A percentile compares a stretch with the other conserved stretches of the same genome.
These are phyloP conservation scores for Cercophora sp. DNA, from an alignment of 495 filamentous ascomycete genomes.

Conservation along the genomic window DNA sequence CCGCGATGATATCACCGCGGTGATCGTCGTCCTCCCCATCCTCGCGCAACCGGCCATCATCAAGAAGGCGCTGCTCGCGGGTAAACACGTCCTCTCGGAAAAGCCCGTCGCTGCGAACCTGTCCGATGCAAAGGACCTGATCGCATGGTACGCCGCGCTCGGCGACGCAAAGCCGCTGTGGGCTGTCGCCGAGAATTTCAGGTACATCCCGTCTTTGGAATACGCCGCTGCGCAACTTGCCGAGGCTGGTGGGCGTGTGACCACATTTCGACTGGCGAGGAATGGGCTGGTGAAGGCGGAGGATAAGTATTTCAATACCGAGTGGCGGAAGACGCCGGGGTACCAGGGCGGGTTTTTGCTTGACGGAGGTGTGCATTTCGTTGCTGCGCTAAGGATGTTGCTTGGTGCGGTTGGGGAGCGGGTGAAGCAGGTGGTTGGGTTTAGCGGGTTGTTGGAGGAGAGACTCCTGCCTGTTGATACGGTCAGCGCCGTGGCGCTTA, in stretches of 20 bases:
- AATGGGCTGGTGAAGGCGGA: constrained; percentile 47
- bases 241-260: constrained; percentile 61
- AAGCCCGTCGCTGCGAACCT: constrained; percentile 74
- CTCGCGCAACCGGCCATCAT: constrained; percentile 54
- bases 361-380: constrained; percentile 69
- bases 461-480: constrained; percentile 71
- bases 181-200: constrained; percentile 73
- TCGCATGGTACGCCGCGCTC: constrained; percentile 55
- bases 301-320: constrained; percentile 55
- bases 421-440: constrained; percentile 50
- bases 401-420: constrained; percentile 48
- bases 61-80: constrained; percentile 54
- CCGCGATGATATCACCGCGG: constrained; percentile 61
- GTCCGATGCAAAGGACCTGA: constrained; percentile 51
- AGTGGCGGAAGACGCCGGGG: constrained; percentile 61
- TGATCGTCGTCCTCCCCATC: constrained; percentile 69
- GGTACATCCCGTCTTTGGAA: constrained; percentile 56
- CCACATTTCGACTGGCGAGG: constrained; percentile 58
- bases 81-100: constrained; percentile 77
- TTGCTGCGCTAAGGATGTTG: constrained; percentile 61
- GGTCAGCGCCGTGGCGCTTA: constrained; percentile 57
- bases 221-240: constrained; percentile 53
- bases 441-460: constrained; percentile 53
- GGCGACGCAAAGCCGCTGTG: constrained; percentile 43
- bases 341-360: constrained; percentile 78